Base-by-base conservation (phyloP, 345 rosid genomes). In the Lepidium didymum region DNA sequence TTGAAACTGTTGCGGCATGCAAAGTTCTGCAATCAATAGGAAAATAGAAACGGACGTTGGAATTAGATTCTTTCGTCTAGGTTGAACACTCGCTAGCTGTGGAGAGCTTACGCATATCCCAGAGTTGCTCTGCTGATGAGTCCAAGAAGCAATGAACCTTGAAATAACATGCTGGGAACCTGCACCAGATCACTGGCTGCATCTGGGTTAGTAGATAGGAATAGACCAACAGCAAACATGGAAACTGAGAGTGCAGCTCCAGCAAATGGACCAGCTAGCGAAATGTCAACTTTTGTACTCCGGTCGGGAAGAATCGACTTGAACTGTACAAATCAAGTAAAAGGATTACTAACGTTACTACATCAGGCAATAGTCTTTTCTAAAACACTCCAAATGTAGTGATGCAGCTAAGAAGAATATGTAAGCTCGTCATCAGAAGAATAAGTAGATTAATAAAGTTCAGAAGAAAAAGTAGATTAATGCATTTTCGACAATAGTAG, bases 131-230 rank as follows among this genome's bases (percentile, higher is more conserved):
- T 82, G 77, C 94, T 90, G 80, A 93, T 88, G 68, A 93, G 87
- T 69, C 96, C 97, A 75, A 93, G 97, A 61, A 93, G 98, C 78
- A 93, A 80, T 38, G 97, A 93, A 44, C 98, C 98, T 80, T 88
- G 97, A 77, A 93, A 93, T 57, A 93, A 62, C 81, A 76, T 75
- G 82, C 97, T 88, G 44, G 98, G 98, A 77, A 90, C 96, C 83
- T 83, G 89, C 57, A 93, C 93, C 74, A 90, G 81, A 61, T 93
- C 98, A 67, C 86, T 92, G 10, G 89, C 80, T 64, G 86, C 80
- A 76, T 79, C 82, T 2, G 92, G 88, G 68, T 78, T 82, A 44
- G 97, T 80, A 40, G 98, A 88, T 51, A 93, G 87, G 75, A 90
- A 82, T 52, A 93, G 82, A 63, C 98, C 98, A 73, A 85, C 94